Conservation (phyloP, 352 stramenopile genomes). For the Globisporangium nagaii region DNA sequence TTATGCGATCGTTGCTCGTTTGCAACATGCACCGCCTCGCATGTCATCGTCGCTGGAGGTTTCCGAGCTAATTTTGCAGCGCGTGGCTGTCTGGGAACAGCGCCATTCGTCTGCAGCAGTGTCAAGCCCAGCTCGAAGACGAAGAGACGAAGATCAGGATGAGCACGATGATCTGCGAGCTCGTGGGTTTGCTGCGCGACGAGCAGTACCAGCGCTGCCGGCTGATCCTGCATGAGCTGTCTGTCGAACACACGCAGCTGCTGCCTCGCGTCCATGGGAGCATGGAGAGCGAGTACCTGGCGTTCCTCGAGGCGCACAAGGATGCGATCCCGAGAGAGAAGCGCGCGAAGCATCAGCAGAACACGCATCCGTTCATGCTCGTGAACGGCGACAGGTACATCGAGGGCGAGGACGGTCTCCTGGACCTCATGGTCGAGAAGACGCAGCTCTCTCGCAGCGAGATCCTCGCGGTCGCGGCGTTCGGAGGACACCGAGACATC, state of each 20-base stretch:
- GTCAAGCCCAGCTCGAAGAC: background rate
- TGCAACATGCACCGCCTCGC: no score
- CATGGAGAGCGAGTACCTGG: constrained; percentile 52
- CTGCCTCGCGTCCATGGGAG: constrained; percentile 41
- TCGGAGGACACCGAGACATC: constrained; percentile 21
- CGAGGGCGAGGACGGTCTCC: constrained; percentile 47
- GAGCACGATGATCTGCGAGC: constrained; percentile 33
- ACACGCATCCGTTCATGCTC: constrained; percentile 41
- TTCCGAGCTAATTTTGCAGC: background rate
- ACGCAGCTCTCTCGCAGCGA: constrained; percentile 48
- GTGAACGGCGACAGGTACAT: constrained; percentile 43
- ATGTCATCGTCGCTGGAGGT: background rate
- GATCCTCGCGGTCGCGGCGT: constrained; percentile 48
- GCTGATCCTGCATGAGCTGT: constrained; percentile 55
- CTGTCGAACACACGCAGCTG: constrained; percentile 40
- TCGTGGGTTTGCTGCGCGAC: constrained; percentile 51
- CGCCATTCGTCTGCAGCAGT: background rate
- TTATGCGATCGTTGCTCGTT: no score
- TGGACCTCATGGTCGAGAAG: constrained; percentile 43
- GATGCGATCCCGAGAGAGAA: constrained; percentile 27
- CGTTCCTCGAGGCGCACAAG: constrained; percentile 24
- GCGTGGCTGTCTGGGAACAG: background rate
- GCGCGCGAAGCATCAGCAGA: constrained; percentile 18
- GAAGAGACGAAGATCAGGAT: no score
- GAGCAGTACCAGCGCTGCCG: constrained; percentile 55